Base-by-base conservation (phyloP, 345 rosid genomes). In the Dovyalis caffra region DNA sequence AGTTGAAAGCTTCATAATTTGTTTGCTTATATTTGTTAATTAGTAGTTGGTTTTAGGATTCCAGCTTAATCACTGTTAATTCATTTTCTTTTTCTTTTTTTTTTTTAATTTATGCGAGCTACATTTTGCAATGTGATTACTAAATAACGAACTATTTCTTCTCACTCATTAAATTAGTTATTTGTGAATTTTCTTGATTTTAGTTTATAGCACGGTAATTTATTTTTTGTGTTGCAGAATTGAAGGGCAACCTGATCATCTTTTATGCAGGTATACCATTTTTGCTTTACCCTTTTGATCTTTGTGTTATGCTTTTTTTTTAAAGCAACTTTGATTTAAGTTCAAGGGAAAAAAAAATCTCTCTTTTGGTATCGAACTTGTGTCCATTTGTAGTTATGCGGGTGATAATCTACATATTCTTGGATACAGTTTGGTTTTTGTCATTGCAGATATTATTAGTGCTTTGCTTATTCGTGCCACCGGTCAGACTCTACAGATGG, bases 361-460 rank as follows among this genome's bases (percentile, higher is more conserved):
- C 47, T 1, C 4, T 14, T 15, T 37, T 33, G 34, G 53, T 26
- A 1, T 60, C 11, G 6, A 29, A 31, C 18, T 8, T 33, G n/a
- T 64, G 21, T 53, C 65, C 6, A 71, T 60, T 16, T 64, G 71
- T 60, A 70, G 70, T 76, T 32, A 29, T 26, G 61, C 57, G 18
- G 76, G 71, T 80, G 62, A 69, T 82, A 28, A 78, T 76, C 75
- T 77, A 79, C 83, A 82, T 73, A 81, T 84, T 68, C 83, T 89
- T 79, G 91, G 88, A 86, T 88, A 83, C 87, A 95, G 98, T 84
- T 88, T 95, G 86, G 83, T 91, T 80, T 83, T 91, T 83, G 91
- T 89, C 76, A 75, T 87, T 81, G 93, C 94, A 85, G 98, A 95
- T 89, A 73, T 95, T 72, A 62, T 89, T 75, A 89, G 87, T 84